phyloP scores from a whole-genome alignment of 345 rosid genomes.

The Arabidopsis arenosa region DNA sequence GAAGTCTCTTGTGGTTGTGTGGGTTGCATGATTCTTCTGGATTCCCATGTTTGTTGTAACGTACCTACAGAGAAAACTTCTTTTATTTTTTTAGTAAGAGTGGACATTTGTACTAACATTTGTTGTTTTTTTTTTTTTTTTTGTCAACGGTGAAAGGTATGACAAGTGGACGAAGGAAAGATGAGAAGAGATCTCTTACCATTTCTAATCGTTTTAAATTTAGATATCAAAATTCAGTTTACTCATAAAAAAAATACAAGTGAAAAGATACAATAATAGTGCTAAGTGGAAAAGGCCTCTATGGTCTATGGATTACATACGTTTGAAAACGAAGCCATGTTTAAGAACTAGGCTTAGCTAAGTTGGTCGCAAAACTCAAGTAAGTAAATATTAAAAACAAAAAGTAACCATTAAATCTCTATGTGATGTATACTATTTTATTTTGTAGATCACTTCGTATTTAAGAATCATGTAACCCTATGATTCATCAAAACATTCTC shows the following conservation, averaged over 20 bases:
- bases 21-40: slow-evolving; percentile 3
- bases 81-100: not conserved
- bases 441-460: not conserved
- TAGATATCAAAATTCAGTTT: too few relatives aligned
- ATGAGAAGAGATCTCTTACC: not conserved
- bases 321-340: not conserved
- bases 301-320: too few relatives aligned
- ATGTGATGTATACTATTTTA: not conserved
- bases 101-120: not conserved
- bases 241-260: too few relatives aligned
- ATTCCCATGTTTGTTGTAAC: slow-evolving; percentile 24
- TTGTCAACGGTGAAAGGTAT: not conserved
- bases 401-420: not conserved
- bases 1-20: slow-evolving; percentile 14
- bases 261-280: not conserved
- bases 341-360: too few relatives aligned
- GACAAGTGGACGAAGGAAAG: not conserved
- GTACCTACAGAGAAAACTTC: slow-evolving; percentile 23
- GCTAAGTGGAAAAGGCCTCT: not conserved
- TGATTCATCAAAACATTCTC: not conserved
- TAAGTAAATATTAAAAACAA: not conserved
- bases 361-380: too few relatives aligned
- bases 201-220: not conserved
- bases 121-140: not conserved
- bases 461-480: not conserved